phyloP scores from a whole-genome alignment of 202 grass and related monocot genomes.

The Dendrocalamus latiflorus region DNA sequence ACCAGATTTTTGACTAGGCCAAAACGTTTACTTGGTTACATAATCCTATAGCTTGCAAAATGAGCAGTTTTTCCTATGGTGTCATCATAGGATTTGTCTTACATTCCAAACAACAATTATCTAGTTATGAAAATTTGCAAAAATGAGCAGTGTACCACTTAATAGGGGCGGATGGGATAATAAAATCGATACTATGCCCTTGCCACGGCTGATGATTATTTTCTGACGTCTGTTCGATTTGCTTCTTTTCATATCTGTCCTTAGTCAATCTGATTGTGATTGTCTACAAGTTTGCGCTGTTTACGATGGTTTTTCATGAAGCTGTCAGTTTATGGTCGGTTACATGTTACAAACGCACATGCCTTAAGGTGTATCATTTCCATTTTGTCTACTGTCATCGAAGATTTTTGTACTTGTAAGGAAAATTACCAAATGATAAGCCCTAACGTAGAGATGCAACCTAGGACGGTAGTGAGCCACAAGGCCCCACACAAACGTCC shows the following conservation, averaged over 20 bases:
- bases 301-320: background rate
- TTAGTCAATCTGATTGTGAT: background rate
- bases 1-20: conserved; percentile 37
- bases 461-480: no score
- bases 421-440: no score
- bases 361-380: background rate
- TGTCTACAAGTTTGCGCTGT: background rate
- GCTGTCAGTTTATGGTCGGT: background rate
- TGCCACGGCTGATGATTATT: background rate
- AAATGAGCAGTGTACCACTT: background rate
- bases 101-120: background rate
- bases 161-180: conserved; percentile 23
- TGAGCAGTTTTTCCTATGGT: conserved; percentile 30
- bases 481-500: no score
- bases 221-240: background rate
- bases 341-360: background rate
- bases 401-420: no score
- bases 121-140: conserved; percentile 5
- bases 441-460: no score
- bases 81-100: conserved; percentile 31
- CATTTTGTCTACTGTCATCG: no score
- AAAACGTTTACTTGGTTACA: conserved; percentile 31
- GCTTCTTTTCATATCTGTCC: background rate
- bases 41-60: conserved; percentile 25
- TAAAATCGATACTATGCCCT: background rate